A percentile compares a stretch with the other conserved stretches of the same genome.
phyloP scores from a whole-genome alignment of 441 rosid species.

The Aleurites moluccanus region DNA sequence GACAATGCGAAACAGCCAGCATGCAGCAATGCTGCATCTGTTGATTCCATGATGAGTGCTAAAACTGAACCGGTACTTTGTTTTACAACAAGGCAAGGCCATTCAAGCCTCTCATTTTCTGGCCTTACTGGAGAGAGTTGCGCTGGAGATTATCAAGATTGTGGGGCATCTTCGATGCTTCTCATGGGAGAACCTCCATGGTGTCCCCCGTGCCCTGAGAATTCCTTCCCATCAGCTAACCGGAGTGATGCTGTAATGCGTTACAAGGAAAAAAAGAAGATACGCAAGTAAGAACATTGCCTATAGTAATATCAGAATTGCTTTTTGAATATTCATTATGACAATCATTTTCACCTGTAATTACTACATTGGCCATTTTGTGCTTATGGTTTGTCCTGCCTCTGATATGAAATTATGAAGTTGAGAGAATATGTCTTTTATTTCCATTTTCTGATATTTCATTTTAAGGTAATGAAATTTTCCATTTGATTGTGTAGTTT shows the following conservation, averaged over 20 bases:
- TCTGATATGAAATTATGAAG: not conserved
- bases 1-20: slow-evolving; percentile 62
- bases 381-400: not conserved
- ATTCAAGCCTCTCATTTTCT: slow-evolving; percentile 85
- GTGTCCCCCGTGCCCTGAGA: slow-evolving; percentile 75
- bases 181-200: slow-evolving; percentile 92
- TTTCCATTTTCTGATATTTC: not conserved
- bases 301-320: not conserved
- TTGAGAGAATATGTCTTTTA: not conserved
- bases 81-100: slow-evolving; percentile 50
- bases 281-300: slow-evolving; percentile 67
- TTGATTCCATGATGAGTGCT: slow-evolving; percentile 71
- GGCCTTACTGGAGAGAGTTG: slow-evolving; percentile 85
- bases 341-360: not conserved
- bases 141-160: slow-evolving; percentile 85
- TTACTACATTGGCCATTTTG: not conserved
- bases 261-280: slow-evolving; percentile 95
- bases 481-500: not conserved
- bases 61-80: slow-evolving; percentile 87
- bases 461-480: not conserved
- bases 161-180: slow-evolving; percentile 79
- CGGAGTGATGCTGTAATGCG: slow-evolving; percentile 90
- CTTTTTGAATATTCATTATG: not conserved
- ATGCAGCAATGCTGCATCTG: slow-evolving; percentile 75
- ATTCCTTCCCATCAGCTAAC: slow-evolving; percentile 55